Base-by-base conservation (phyloP, 768 basidiomycete species). In the Amanita thiersii region DNA sequence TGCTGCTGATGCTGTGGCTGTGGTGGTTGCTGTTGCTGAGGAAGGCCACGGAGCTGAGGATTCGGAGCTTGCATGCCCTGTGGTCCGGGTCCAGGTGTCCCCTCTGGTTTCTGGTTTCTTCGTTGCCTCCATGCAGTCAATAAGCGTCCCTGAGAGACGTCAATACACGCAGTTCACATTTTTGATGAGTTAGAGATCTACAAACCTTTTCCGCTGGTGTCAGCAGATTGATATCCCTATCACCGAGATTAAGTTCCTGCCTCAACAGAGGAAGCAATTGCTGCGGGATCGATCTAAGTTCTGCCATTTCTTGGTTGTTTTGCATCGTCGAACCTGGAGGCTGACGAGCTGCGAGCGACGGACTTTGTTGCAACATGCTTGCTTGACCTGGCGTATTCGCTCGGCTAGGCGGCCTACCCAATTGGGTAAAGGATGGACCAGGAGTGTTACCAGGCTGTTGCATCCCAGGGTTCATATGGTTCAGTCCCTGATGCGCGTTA, bases 321-420 rank as follows among this genome's bases (percentile, higher is more conserved):
- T 12, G 36, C 0, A 37, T 39, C 29, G 33, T 34, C 29, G 36
- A 23, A 38, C 37, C 37, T 19, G 44, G 44, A 5, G 44, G 30
- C 23, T 45, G 44, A 15, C 44, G 44, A 3, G 36, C 37, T 21
- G 32, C 34, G 17, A 45, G 29, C 20, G 44, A 45, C 24, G 44
- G 44, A 25, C 44, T 45, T 4, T 36, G 37, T 12, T 45, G 44
- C 20, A 45, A 14, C 44, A 45, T 45, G 9, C 29, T 28, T 23
- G 35, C 9, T 39, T 45, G 44, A 15, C 44, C 30, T 8, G 44
- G 44, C 10, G 44, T 45, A 14, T 30, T 39, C 4, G 44, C 12
- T 32, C 44, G 25, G 23, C 44, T 45, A 15, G 44, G 44, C 15
- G 43, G 43, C 14, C 43, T 36, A n/a, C 29, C 19, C 15, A 45